phyloP scores from a whole-genome alignment of 768 basidiomycete genomes.

The Leccinellum luteum region DNA sequence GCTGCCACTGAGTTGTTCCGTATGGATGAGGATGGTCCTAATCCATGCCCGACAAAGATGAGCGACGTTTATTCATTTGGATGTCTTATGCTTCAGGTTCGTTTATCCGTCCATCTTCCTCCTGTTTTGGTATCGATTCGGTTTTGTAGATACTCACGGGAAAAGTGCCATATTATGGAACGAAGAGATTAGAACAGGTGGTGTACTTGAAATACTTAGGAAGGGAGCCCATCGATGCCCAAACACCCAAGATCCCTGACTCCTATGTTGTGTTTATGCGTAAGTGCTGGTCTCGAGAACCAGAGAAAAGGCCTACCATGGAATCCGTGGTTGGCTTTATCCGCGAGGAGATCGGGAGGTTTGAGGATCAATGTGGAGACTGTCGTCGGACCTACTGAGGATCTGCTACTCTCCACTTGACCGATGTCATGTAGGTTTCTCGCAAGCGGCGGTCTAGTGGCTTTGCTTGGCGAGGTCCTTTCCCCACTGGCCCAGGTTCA shows the following conservation, averaged over 20 bases:
- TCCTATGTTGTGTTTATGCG: constrained; percentile 4
- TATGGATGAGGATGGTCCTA: neutral
- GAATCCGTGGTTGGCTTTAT: constrained; percentile 5
- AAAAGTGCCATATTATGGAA: constrained; percentile 6
- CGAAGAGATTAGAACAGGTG: constrained; percentile 9
- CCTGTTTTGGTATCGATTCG: neutral
- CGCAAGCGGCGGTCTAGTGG: no score
- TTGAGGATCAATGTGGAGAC: neutral
- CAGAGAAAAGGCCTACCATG: constrained; percentile 10
- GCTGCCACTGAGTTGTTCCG: constrained; percentile 11
- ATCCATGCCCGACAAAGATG: constrained; percentile 7
- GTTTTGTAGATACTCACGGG: constrained; percentile 7
- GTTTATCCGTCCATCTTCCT: neutral
- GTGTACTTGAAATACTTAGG: constrained; percentile 14
- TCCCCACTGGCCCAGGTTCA: no score
- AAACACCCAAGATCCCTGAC: constrained; percentile 5
- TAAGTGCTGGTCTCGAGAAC: constrained; percentile 9
- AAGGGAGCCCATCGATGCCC: constrained; percentile 12
- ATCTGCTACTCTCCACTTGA: neutral
- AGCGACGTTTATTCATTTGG: constrained; percentile 16
- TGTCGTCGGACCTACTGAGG: neutral
- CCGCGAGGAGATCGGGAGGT: neutral
- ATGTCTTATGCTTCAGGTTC: constrained; percentile 17
- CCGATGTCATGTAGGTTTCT: no score
- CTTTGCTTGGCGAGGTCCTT: no score